Percentiles rank a stretch among this genome's conserved stretches.
These are phyloP conservation scores for Tilletia walkeri DNA, from an alignment of 1,284 basidiomycete genomes.

Conservation along the genomic window DNA sequence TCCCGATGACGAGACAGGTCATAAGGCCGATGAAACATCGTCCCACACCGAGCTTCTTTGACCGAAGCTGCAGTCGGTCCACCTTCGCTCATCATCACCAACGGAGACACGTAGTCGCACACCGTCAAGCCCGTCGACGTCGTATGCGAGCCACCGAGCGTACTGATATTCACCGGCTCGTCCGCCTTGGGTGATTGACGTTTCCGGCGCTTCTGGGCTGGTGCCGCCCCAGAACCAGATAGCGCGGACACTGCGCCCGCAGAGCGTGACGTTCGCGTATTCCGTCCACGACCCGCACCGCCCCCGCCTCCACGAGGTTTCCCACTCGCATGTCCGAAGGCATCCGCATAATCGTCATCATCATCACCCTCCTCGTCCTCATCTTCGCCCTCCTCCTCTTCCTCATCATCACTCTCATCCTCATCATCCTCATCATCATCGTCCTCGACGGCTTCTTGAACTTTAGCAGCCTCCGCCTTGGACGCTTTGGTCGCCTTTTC, in stretches of 20 bases:
- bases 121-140: slow-evolving; percentile 18
- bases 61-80: neutral
- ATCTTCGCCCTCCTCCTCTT: neutral
- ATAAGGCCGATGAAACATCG: slow-evolving; percentile 53
- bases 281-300: neutral
- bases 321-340: neutral
- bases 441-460: neutral
- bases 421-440: neutral
- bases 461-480: neutral
- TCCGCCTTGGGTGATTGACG: neutral
- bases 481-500: neutral
- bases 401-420: too few species aligned
- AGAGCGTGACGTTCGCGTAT: neutral
- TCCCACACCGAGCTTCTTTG: slow-evolving; percentile 39
- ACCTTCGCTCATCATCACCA: slow-evolving; percentile 17
- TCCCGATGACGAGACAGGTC: slow-evolving; percentile 53
- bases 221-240: neutral
- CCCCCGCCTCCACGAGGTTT: neutral
- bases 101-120: slow-evolving; percentile 52
- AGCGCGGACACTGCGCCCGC: neutral
- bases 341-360: neutral
- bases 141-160: slow-evolving; percentile 9
- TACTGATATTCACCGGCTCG: neutral
- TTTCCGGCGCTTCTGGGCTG: slow-evolving; percentile 10
- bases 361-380: neutral